Percentiles rank a stretch among this genome's conserved stretches.
Evolutionary conservation across 768 basidiomycete genomes (phyloP).

Genomic region (Pisolithus orientalis): DNA sequence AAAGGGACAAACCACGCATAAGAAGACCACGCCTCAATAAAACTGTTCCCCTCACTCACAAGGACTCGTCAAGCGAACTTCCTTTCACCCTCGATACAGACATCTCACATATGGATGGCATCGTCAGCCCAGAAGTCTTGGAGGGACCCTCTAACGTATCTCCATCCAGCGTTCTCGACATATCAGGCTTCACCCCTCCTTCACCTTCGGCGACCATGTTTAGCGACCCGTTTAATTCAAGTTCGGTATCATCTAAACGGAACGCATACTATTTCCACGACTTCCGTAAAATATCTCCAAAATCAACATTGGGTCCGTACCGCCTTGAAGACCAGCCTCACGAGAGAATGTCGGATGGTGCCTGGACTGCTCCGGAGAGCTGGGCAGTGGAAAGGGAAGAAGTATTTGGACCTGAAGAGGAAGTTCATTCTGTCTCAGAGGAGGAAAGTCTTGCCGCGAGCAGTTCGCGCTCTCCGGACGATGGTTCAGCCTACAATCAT

Average conservation of each 20-base stretch:
- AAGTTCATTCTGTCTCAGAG: slow-evolving; percentile 39
- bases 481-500: slow-evolving; percentile 9
- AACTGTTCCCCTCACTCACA: slow-evolving; percentile 11
- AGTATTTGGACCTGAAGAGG: slow-evolving; percentile 29
- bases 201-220: slow-evolving; percentile 27
- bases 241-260: slow-evolving; percentile 16
- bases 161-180: slow-evolving; percentile 12
- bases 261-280: slow-evolving; percentile 13
- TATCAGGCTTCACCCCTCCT: slow-evolving; percentile 38
- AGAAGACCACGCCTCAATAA: slow-evolving; percentile 19
- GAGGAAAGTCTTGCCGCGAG: slow-evolving; percentile 17
- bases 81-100: slow-evolving; percentile 19
- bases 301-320: slow-evolving; percentile 23
- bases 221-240: slow-evolving; percentile 31
- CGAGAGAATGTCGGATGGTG: slow-evolving; percentile 20
- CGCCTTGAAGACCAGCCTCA: slow-evolving; percentile 4
- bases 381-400: slow-evolving; percentile 62
- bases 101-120: slow-evolving; percentile 70
- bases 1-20: slow-evolving; percentile 19
- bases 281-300: slow-evolving; percentile 47
- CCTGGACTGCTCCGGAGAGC: slow-evolving; percentile 71
- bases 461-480: slow-evolving; percentile 13
- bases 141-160: slow-evolving; percentile 15
- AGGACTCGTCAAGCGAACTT: slow-evolving; percentile 29
- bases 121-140: slow-evolving; percentile 43